Percentiles rank a stretch among this genome's conserved stretches.
Evolutionary conservation across 2,329 filamentous ascomycete species (phyloP).

Genomic region (Ilyonectria destructans): DNA sequence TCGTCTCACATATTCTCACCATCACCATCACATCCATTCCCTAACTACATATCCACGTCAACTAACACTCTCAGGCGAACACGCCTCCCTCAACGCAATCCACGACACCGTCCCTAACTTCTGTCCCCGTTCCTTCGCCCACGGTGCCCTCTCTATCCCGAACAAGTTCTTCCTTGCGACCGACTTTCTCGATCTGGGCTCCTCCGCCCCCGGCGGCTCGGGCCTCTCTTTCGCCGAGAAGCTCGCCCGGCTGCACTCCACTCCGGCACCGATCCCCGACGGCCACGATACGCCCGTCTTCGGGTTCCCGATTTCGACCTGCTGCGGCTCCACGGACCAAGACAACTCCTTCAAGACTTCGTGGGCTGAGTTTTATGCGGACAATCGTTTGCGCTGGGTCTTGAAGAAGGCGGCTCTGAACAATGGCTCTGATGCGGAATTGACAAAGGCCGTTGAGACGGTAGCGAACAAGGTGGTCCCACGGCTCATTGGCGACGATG

Average conservation of each 20-base stretch:
- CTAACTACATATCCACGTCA: background rate
- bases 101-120: constrained; percentile 80
- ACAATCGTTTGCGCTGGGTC: constrained; percentile 81
- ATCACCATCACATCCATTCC: background rate
- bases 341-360: constrained; percentile 81
- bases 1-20: background rate
- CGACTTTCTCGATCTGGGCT: constrained; percentile 82
- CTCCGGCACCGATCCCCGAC: constrained; percentile 77
- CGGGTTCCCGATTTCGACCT: constrained; percentile 88
- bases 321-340: constrained; percentile 88
- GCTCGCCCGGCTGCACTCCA: constrained; percentile 84
- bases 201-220: constrained; percentile 60
- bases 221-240: constrained; percentile 79
- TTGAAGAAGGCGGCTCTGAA: constrained; percentile 69
- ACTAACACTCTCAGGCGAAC: constrained; percentile 74
- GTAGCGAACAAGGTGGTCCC: constrained; percentile 80
- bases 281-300: constrained; percentile 76
- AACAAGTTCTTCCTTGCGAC: constrained; percentile 75
- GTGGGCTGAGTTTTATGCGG: constrained; percentile 91
- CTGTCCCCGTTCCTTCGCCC: constrained; percentile 82
- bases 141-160: constrained; percentile 73
- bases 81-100: constrained; percentile 88
- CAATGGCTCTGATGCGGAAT: constrained; percentile 76
- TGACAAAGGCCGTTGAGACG: constrained; percentile 76
- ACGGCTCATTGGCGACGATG: constrained; percentile 78